Conservation (phyloP, 1,284 basidiomycete genomes). For the Chalciporus sp. region DNA sequence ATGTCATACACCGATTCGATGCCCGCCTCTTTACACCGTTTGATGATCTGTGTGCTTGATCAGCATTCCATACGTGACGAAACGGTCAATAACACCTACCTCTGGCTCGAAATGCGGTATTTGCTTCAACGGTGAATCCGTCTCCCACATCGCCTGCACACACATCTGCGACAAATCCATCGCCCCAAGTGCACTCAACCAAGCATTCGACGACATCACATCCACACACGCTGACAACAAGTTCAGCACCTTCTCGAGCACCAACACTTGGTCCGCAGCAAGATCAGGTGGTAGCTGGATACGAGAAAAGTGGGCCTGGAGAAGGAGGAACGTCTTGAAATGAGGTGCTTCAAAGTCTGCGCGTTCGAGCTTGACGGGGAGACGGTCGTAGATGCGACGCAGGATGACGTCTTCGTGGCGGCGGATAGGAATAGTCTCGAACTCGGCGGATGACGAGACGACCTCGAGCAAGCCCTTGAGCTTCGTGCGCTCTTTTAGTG, state of each 20-base stretch:
- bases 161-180: slow-evolving; percentile 99
- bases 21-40: slow-evolving; percentile 80
- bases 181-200: slow-evolving; percentile 91
- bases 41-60: slow-evolving; percentile 60
- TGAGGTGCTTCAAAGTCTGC: slow-evolving; percentile 91
- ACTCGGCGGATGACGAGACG: slow-evolving; percentile 94
- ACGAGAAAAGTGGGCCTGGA: slow-evolving; percentile 97
- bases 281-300: slow-evolving; percentile 91
- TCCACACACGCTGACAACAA: slow-evolving; percentile 93
- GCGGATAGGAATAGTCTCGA: slow-evolving; percentile 92
- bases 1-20: slow-evolving; percentile 92
- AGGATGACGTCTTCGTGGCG: slow-evolving; percentile 86
- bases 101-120: slow-evolving; percentile 94
- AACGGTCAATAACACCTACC: slow-evolving; percentile 38
- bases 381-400: slow-evolving; percentile 92
- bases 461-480: slow-evolving; percentile 96
- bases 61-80: background rate
- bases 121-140: slow-evolving; percentile 91
- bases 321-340: slow-evolving; percentile 96
- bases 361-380: slow-evolving; percentile 90
- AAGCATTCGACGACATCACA: slow-evolving; percentile 97
- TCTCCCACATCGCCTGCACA: slow-evolving; percentile 98
- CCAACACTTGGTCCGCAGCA: slow-evolving; percentile 84
- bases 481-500: slow-evolving; percentile 96
- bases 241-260: slow-evolving; percentile 90